Evolutionary conservation across 176 grass and related monocot species (phyloP).

Genomic region (Thinopyrum elongatum): DNA sequence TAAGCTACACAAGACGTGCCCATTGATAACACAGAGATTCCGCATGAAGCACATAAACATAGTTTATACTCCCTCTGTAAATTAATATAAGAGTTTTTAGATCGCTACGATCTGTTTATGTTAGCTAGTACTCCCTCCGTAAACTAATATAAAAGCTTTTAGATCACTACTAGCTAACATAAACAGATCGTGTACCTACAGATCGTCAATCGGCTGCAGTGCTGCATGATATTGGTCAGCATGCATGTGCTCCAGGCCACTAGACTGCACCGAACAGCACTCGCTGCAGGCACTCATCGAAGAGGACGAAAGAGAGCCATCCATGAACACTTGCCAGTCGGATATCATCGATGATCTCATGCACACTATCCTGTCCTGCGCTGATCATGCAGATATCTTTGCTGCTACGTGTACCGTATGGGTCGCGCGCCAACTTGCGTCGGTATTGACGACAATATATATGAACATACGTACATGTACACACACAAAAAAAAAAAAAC

Average conservation of each 20-base stretch:
- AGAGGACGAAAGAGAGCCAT: slow-evolving; percentile 6
- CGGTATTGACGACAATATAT: too few relatives aligned
- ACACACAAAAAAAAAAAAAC: too few relatives aligned
- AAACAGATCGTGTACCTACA: not conserved
- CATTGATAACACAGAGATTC: not conserved
- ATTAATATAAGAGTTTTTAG: too few relatives aligned
- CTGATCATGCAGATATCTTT: not conserved
- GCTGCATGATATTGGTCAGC: slow-evolving; percentile 14
- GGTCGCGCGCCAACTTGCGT: not conserved
- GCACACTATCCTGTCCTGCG: not conserved
- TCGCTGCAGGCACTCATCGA: not conserved
- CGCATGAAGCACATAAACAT: not conserved
- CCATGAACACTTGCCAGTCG: not conserved
- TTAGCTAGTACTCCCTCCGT: too few relatives aligned
- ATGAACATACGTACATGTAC: too few relatives aligned
- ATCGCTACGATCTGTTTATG: too few relatives aligned
- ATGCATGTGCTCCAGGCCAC: not conserved
- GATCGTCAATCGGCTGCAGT: not conserved
- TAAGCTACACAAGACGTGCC: not conserved
- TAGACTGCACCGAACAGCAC: not conserved
- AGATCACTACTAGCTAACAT: too few relatives aligned
- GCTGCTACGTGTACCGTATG: not conserved
- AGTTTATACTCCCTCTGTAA: not conserved
- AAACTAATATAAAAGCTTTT: too few relatives aligned
- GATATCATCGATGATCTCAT: not conserved